These are phyloP conservation scores for Gillenia trifoliata DNA, from an alignment of 306 rosid species.

Conservation along the genomic window DNA sequence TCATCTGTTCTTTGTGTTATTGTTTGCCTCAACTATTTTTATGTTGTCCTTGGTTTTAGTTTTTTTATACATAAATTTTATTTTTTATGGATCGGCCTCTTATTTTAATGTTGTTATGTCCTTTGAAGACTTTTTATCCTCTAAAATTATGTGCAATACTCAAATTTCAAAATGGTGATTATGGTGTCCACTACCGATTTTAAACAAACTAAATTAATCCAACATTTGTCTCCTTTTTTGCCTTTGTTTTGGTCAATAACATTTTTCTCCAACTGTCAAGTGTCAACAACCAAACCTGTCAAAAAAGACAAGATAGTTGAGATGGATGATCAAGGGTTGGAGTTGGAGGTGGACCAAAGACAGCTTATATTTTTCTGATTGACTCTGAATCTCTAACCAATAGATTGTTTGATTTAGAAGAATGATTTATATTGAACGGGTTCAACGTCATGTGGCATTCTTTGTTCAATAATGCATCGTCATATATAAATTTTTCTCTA, in stretches of 20 bases:
- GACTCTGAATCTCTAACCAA: no score
- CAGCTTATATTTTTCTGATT: background rate
- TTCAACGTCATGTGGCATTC: no score
- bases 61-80: background rate
- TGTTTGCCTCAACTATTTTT: background rate
- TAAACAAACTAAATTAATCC: background rate
- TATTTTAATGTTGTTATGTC: background rate
- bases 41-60: background rate
- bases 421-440: no score
- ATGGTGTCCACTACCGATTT: background rate
- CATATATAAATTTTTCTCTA: no score
- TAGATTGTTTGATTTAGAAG: no score
- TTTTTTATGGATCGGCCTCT: background rate
- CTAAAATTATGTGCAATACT: background rate
- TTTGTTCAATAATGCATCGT: no score
- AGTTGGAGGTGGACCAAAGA: background rate
- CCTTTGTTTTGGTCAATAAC: background rate
- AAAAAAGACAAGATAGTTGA: background rate
- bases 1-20: background rate
- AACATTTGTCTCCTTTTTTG: background rate
- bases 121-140: background rate
- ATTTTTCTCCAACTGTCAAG: background rate
- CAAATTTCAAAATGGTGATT: background rate
- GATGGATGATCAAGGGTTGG: background rate
- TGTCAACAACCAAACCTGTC: background rate